A percentile compares a stretch with the other conserved stretches of the same genome.
These are phyloP conservation scores for Brettanomyces anomalus DNA, from an alignment of 805 yeast genomes.

Conservation along the genomic window DNA sequence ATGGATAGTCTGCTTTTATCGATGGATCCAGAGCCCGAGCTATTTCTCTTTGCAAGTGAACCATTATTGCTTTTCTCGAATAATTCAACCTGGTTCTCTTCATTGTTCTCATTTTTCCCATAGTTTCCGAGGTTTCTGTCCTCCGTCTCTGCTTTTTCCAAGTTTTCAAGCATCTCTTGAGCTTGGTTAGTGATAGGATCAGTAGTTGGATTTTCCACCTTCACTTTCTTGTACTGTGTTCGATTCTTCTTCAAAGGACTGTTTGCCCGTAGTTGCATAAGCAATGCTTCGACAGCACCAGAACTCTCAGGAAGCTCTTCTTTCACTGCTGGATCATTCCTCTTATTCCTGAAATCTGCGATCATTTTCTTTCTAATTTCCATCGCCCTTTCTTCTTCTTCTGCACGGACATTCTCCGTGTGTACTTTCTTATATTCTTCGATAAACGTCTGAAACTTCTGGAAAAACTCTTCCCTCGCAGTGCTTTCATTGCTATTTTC, in stretches of 20 bases:
- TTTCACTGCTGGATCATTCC: slow-evolving; percentile 3
- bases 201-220: slow-evolving; percentile 9
- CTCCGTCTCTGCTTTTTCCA: slow-evolving; percentile 1
- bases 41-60: too few species aligned
- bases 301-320: not conserved
- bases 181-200: slow-evolving; percentile 13
- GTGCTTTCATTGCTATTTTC: slow-evolving; percentile 50
- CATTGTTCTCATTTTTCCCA: not conserved
- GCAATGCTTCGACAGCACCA: slow-evolving; percentile 14
- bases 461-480: slow-evolving; percentile 51
- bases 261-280: slow-evolving; percentile 15
- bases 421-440: slow-evolving; percentile 57
- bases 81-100: not conserved
- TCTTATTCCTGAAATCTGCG: slow-evolving; percentile 26
- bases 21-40: not conserved
- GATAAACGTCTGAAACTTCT: slow-evolving; percentile 51
- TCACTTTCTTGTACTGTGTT: not conserved
- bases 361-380: slow-evolving; percentile 53
- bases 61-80: not conserved
- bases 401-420: slow-evolving; percentile 53
- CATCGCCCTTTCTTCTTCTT: slow-evolving; percentile 58
- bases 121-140: too few species aligned
- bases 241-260: slow-evolving; percentile 1
- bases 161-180: slow-evolving; percentile 14
- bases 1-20: slow-evolving; percentile 3